phyloP scores from a whole-genome alignment of 2,329 filamentous ascomycete genomes.

The Aspergillus chevalieri region DNA sequence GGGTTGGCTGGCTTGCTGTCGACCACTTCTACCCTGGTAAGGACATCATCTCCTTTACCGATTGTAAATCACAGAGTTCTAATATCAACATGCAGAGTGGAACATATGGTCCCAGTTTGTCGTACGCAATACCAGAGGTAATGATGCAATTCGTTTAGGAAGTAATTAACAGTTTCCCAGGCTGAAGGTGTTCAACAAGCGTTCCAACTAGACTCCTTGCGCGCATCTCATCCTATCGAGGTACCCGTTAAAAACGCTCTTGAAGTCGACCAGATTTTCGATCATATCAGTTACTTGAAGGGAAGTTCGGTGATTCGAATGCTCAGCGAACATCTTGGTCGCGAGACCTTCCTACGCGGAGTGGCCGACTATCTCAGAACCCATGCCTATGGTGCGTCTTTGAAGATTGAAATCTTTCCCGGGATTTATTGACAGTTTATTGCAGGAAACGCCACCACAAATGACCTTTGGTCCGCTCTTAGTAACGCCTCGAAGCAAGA shows the following conservation, averaged over 20 bases:
- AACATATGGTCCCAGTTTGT: constrained; percentile 97
- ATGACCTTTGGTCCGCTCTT: constrained; percentile 83
- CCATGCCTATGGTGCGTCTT: constrained; percentile 65
- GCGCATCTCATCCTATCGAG: constrained; percentile 91
- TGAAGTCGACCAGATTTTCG: constrained; percentile 97
- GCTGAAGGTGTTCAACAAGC: constrained; percentile 90
- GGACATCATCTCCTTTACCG: constrained; percentile 4
- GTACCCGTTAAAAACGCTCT: constrained; percentile 89
- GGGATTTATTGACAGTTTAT: not conserved
- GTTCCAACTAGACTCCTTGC: constrained; percentile 80
- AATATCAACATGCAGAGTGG: constrained; percentile 59
- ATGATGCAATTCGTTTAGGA: constrained; percentile 22
- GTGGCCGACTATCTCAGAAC: constrained; percentile 84
- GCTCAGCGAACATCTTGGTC: constrained; percentile 83
- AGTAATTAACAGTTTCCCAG: constrained; percentile 41
- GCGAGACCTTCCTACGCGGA: constrained; percentile 81
- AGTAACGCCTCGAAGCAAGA: constrained; percentile 83
- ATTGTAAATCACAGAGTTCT: constrained; percentile 6
- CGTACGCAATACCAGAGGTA: constrained; percentile 56
- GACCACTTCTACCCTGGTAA: constrained; percentile 78
- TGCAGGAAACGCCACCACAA: constrained; percentile 70
- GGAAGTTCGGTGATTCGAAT: constrained; percentile 95
- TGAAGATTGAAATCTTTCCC: not conserved
- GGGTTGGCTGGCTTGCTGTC: constrained; percentile 92
- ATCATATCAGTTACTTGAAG: constrained; percentile 93